Base-by-base conservation (phyloP, 306 rosid genomes). In the Boehmeria nivea region DNA sequence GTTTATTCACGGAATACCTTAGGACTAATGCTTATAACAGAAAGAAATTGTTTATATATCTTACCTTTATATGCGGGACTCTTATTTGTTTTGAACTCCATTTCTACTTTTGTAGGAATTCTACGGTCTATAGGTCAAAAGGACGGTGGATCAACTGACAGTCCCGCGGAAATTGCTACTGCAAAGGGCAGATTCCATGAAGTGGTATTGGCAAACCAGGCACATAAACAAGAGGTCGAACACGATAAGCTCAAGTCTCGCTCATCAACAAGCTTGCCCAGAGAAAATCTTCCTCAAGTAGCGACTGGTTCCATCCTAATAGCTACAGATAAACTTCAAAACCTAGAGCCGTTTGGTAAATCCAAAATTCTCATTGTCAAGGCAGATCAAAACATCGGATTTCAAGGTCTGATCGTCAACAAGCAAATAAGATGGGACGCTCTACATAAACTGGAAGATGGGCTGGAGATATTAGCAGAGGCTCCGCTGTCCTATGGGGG, bases 371-470 rank as follows among this genome's bases (percentile, higher is more conserved):
- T 91, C 56, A 80, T 91, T 38, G 79, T 87, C 51, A 79, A 84
- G 62, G 91, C 86, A 9, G 76, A 87, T 76, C 71, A 63, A 70
- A 60, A 28, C 52, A 53, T 61, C 9, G 96, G 96, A 33, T 87
- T 87, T 76, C 83, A 76, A 69, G 98, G 98, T 64, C 72, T 91
- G 18, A 87, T 91, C 59, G 69, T 82, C 57, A 87, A 91, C 87
- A 84, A 84, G 68, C 80, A 54, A 59, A 70, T 84, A 57, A 36
- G 60, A 54, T 87, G 98, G 95, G 81, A 68, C 48, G 58, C 81
- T 48, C 69, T 90, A 28, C 61, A 63, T 28, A 81, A 78, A 42
- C 51, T 87, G 72, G 82, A 61, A 60, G 71, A 40, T 33, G 76
- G 71, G 64, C 39, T 73, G 15, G 73, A 76, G 58, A 66, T 73